Conservation (phyloP, 305 asterid species). For the Fraxinus latifolia region DNA sequence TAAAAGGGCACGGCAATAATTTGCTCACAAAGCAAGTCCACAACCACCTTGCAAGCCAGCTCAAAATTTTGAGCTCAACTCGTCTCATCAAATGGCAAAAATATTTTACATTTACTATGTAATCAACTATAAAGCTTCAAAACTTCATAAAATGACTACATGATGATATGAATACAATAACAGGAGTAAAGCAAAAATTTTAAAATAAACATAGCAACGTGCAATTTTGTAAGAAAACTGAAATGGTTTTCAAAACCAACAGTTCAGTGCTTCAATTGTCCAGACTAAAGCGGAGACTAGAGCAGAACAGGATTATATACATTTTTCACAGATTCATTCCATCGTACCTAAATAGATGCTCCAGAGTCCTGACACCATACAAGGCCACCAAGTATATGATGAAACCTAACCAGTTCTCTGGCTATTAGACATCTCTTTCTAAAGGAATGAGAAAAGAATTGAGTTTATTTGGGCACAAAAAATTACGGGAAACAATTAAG, state of each 20-base stretch:
- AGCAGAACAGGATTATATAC: not conserved
- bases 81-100: not conserved
- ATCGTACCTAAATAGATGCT: not conserved
- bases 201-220: not conserved
- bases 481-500: not conserved
- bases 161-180: not conserved
- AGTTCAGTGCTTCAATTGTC: not conserved
- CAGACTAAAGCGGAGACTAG: not conserved
- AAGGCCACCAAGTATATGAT: not conserved
- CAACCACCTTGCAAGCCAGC: not conserved
- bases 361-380: not conserved
- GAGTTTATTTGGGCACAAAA: not conserved
- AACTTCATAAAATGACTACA: not conserved
- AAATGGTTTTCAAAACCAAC: not conserved
- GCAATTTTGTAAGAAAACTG: not conserved
- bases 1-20: not conserved
- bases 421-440: not conserved
- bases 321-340: not conserved
- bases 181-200: not conserved
- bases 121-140: not conserved
- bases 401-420: not conserved
- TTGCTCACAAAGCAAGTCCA: not conserved
- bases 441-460: not conserved
- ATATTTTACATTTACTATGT: not conserved
- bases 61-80: not conserved